phyloP scores from a whole-genome alignment of 352 stramenopile genomes.

The Globisporangium emineosum region DNA sequence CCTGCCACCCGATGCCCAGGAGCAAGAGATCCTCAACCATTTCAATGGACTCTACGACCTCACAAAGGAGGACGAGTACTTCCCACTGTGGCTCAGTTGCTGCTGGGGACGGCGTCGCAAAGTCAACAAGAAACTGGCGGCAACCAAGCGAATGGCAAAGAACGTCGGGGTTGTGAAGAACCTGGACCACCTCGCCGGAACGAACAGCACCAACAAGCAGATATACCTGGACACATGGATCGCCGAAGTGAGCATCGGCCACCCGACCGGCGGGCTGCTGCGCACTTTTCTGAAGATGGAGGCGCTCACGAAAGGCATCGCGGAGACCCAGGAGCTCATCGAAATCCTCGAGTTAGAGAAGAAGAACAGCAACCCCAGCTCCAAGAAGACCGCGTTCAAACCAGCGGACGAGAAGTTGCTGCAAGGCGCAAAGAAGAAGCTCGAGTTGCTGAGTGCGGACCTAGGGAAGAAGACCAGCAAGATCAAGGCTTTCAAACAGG shows the following conservation, averaged over 20 bases:
- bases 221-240: slow-evolving; percentile 86
- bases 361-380: slow-evolving; percentile 10
- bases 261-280: slow-evolving; percentile 71
- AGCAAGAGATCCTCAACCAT: slow-evolving; percentile 64
- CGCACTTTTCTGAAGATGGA: slow-evolving; percentile 74
- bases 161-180: slow-evolving; percentile 43
- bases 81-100: slow-evolving; percentile 55
- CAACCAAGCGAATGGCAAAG: slow-evolving; percentile 5
- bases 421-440: slow-evolving; percentile 24
- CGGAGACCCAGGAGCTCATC: slow-evolving; percentile 49
- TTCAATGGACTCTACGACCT: slow-evolving; percentile 78
- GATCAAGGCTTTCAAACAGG: slow-evolving; percentile 60
- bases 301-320: slow-evolving; percentile 55
- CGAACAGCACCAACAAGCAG: slow-evolving; percentile 35
- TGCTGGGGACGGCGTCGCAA: slow-evolving; percentile 58
- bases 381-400: slow-evolving; percentile 33
- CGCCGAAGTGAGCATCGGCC: slow-evolving; percentile 78
- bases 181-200: slow-evolving; percentile 56
- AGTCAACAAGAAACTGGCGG: slow-evolving; percentile 49
- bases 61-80: slow-evolving; percentile 58
- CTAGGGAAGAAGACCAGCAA: slow-evolving; percentile 62
- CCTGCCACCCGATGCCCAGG: slow-evolving; percentile 59
- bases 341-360: slow-evolving; percentile 53
- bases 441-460: slow-evolving; percentile 26
- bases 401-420: slow-evolving; percentile 39